Percentiles rank a stretch among this genome's conserved stretches.
These are phyloP conservation scores for Suillus hirtellus DNA, from an alignment of 768 basidiomycete genomes.

Conservation along the genomic window DNA sequence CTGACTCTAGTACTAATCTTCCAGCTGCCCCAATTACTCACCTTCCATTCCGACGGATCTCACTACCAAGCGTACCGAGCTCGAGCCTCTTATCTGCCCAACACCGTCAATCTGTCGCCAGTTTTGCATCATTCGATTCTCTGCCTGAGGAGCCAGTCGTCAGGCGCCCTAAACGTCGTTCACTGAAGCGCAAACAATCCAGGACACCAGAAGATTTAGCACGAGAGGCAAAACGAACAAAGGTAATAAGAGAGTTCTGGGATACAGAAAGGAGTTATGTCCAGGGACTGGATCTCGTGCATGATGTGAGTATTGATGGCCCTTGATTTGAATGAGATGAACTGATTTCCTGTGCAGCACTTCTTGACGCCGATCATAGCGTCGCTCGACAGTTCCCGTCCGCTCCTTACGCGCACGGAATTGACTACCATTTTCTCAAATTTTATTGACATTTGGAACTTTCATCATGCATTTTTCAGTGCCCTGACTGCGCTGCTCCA, in stretches of 20 bases:
- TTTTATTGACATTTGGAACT: conserved; percentile 90
- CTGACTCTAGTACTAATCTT: conserved; percentile 23
- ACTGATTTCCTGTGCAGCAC: conserved; percentile 48
- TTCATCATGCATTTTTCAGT: conserved; percentile 73
- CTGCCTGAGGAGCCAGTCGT: conserved; percentile 49
- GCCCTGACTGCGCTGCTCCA: conserved; percentile 50
- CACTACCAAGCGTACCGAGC: conserved; percentile 54
- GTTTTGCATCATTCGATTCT: conserved; percentile 74
- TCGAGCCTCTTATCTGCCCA: conserved; percentile 40
- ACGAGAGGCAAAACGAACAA: conserved; percentile 56
- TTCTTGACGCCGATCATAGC: conserved; percentile 79
- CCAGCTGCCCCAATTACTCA: conserved; percentile 43
- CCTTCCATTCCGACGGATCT: conserved; percentile 65
- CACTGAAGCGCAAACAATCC: conserved; percentile 25
- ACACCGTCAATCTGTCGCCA: conserved; percentile 66
- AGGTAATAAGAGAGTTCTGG: conserved; percentile 77
- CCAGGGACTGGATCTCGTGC: conserved; percentile 79
- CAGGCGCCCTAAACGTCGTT: conserved; percentile 38
- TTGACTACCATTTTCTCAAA: conserved; percentile 82
- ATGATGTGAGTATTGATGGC: conserved; percentile 55
- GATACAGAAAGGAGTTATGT: conserved; percentile 82
- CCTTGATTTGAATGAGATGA: conserved; percentile 5
- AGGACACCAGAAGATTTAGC: conserved; percentile 45
- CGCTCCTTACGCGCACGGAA: conserved; percentile 66
- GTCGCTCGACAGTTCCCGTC: conserved; percentile 66